Base-by-base conservation (phyloP, 1,284 basidiomycete genomes). In the Takashimella tepidaria region DNA sequence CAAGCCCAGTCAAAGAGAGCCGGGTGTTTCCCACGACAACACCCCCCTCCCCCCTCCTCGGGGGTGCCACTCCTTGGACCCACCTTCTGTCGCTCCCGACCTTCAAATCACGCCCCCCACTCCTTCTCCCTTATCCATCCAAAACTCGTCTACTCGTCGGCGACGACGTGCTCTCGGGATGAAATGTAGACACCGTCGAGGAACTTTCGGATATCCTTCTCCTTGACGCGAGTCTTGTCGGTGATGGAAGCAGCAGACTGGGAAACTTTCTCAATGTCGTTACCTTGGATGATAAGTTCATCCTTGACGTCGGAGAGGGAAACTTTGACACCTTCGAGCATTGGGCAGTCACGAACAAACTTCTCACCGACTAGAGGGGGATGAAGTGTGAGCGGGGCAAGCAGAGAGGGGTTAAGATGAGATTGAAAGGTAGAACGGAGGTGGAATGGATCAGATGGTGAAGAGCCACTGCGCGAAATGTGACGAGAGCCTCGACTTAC, bases 201-300 rank as follows among this genome's bases (percentile, higher is more conserved):
- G 56, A 56, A 62, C 82, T 95, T 92, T 76, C 90, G 89, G 79
- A 93, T 93, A 76, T 98, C 92, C 82, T 97, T 97, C 86, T 96
- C 92, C 78, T 90, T 88, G 70, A 98, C 92, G 63, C 87, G 84
- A 80, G 90, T 93, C 60, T 87, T 81, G 68, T 92, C 92, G 76
- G 96, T 93, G 76, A 97, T 96, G 45, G 89, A 89, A 49, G 92
- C 93, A 57, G 93, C 92, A 61, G 92, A 95, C 79, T 96, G 92
- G 41, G 92, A 96, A 55, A 98, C 92, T 67, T 87, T 89, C 76
- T 96, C 87, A 60, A 98, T 83, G 77, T 98, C 96, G 76, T 93
- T 92, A 55, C 92, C 93, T 79, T 89, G 84, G 45, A 96, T 78
- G 68, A 92, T 86, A 64, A 96, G 81, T 79, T 96, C 92, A 67